Evolutionary conservation across 257 asterid genomes (phyloP).

Genomic region (Eucommia ulmoides): DNA sequence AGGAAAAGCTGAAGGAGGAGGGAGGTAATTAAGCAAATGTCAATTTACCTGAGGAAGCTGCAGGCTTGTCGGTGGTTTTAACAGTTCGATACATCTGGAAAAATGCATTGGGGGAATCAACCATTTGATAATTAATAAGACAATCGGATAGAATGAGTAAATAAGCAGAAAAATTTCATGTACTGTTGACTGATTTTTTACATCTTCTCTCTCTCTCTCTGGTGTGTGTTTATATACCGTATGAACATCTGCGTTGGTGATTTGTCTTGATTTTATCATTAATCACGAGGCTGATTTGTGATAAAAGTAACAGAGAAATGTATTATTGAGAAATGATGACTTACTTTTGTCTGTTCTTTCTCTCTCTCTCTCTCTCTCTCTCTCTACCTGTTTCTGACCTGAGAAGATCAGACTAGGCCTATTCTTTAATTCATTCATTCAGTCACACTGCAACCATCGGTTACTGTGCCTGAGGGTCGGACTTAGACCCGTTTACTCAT

Average conservation of each 20-base stretch:
- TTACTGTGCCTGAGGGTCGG: constrained; percentile 71
- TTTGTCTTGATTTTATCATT: constrained; percentile 39
- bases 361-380: constrained; percentile 14
- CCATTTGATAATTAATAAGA: neutral
- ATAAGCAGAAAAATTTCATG: neutral
- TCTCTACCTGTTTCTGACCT: constrained; percentile 13
- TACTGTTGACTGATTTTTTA: neutral
- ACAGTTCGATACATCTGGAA: constrained; percentile 85
- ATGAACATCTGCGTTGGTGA: constrained; percentile 17
- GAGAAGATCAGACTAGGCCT: constrained; percentile 25
- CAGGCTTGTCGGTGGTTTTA: constrained; percentile 89
- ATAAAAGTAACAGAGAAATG: constrained; percentile 32
- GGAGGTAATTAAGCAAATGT: neutral
- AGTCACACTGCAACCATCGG: constrained; percentile 62
- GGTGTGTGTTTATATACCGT: constrained; percentile 9
- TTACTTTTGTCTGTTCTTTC: constrained; percentile 37
- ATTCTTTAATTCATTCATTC: constrained; percentile 39
- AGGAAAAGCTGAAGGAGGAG: neutral
- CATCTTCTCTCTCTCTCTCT: constrained; percentile 7
- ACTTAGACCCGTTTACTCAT: constrained; percentile 35
- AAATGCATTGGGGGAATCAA: constrained; percentile 24
- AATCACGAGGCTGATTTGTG: constrained; percentile 78
- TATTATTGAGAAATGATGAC: constrained; percentile 85
- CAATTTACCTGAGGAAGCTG: constrained; percentile 80
- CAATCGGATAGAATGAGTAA: constrained; percentile 1